Evolutionary conservation across 2,329 filamentous ascomycete species (phyloP), one percentile per base, ranked within the genome.

Genomic region (Fusarium xyrophilum): DNA sequence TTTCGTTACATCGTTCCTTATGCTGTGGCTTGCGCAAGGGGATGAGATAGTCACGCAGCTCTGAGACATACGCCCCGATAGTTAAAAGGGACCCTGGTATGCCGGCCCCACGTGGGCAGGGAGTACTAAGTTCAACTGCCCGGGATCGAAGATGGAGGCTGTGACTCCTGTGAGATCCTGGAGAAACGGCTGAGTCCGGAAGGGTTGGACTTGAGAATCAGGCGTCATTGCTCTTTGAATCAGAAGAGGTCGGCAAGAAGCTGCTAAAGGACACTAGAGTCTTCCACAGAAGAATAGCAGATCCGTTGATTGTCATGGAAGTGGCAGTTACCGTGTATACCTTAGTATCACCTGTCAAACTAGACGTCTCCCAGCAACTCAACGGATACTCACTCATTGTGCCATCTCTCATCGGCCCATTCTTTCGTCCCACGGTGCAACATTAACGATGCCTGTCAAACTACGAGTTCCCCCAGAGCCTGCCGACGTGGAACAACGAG

Each of bases 11-110:
- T 69, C 35, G 48, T 36, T 56, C 42, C 42, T 50, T 46, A 54
- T 59, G 39, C 21, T 39, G 67, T 70, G 67, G 67, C 63, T 70
- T 68, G 39, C 63, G 51, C 27, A 56, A 70, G 63, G 67, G 67
- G 63, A 46, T 38, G 48, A 30, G 30, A 42, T 36, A 27, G 55
- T 60, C 35, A 48, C 42, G 48, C 50, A 65, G 38, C 47, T 47
- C 50, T 63, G 63, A 69, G 67, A 69, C 67, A 69, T 63, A 44
- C 44, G 27, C 47, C n/a, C 47, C 28, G 48, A 53, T 44, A n/a
- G n/a, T n/a, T n/a, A 57, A 52, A 23, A 47, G 60, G 61, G 21
- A 69, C 39, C 25, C 28, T 42, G 35, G 33, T 51, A 69, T 69
- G 56, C 19, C 52, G 67, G 21, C 17, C 30, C 66, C 66, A 68